A percentile compares a stretch with the other conserved stretches of the same genome.
These are phyloP conservation scores for Gaeumannomyces sp. DNA, from an alignment of 2,329 filamentous ascomycete species.

Conservation along the genomic window DNA sequence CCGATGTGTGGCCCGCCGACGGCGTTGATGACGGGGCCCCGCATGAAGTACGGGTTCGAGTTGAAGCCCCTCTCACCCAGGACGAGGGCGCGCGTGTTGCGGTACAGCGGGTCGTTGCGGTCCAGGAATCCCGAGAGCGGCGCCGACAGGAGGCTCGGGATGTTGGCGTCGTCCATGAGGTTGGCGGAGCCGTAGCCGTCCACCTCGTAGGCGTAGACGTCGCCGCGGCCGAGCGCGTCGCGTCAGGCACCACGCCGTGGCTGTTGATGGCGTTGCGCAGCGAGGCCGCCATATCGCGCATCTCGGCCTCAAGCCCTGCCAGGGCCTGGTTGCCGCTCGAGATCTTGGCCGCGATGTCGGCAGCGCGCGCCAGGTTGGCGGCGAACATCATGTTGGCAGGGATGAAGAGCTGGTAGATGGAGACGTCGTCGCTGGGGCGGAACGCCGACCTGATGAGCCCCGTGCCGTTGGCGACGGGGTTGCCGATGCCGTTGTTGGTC, in stretches of 20 bases:
- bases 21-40: slow-evolving; percentile 43
- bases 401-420: slow-evolving; percentile 79
- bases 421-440: slow-evolving; percentile 83
- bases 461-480: slow-evolving; percentile 71
- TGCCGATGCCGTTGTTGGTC: slow-evolving; percentile 68
- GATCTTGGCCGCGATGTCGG: slow-evolving; percentile 38
- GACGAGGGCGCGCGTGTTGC: slow-evolving; percentile 68
- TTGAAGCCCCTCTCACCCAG: slow-evolving; percentile 38
- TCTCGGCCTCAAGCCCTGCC: slow-evolving; percentile 47
- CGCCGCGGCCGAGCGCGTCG: slow-evolving; percentile 38
- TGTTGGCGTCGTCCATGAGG: slow-evolving; percentile 63
- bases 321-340: slow-evolving; percentile 21
- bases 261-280: slow-evolving; percentile 19
- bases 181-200: slow-evolving; percentile 59
- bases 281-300: slow-evolving; percentile 54
- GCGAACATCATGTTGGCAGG: slow-evolving; percentile 85
- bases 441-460: slow-evolving; percentile 84
- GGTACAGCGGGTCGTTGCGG: slow-evolving; percentile 57
- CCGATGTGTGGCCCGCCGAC: slow-evolving; percentile 48
- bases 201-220: slow-evolving; percentile 64
- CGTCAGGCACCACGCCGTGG: slow-evolving; percentile 42
- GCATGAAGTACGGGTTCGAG: slow-evolving; percentile 65
- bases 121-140: slow-evolving; percentile 56
- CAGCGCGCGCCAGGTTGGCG: slow-evolving; percentile 48
- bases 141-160: slow-evolving; percentile 54